Base-by-base conservation (phyloP, 208 protist species). In the Acanthamoeba lugdunensis region DNA sequence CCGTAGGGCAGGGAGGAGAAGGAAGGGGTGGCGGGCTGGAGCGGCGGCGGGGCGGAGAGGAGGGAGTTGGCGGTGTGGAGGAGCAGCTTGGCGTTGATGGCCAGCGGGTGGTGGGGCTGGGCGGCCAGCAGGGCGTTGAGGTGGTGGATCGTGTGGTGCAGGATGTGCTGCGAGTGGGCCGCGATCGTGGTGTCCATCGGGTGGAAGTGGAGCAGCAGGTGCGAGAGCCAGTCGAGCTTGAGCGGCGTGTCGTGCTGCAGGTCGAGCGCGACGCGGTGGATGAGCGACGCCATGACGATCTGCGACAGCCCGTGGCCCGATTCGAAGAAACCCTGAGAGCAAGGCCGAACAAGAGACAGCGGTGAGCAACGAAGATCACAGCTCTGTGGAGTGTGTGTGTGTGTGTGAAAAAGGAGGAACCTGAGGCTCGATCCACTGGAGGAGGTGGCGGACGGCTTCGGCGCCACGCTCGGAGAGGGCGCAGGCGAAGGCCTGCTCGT, bases 261-360 rank as follows among this genome's bases (percentile, higher is more conserved):
- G 33, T 90, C 82, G 30, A 90, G 82, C 54, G 58, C 82, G 5
- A 90, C 50, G 33, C 82, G 45, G 33, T 90, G 50, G 56, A 90
- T 33, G 23, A 90, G 33, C 33, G 56, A 90, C 50, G 58, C 56
- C 54, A 21, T 90, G 13, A 90, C 82, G 54, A 90, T 48, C 54
- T 90, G 82, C 50, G 82, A 90, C n/a, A 90, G 82, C 11, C 82
- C 58, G 30, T 90, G 82, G 48, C 82, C 82, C 30, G 82, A 90
- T 16, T 61, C 82, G 33, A 90, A 90, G 58, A 90, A 90, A 5
- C 82, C 82, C 56, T 69, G 33, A 28, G 61, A 69, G 61, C 4
- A 2, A 21, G 37, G 37, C 37, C 37, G 37, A 41, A 41, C 2
- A 69, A 69, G 5, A 16, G n/a, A 23, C n/a, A 69, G 61, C 61